phyloP scores from a whole-genome alignment of 352 stramenopile species.

The Phytophthora europaea region DNA sequence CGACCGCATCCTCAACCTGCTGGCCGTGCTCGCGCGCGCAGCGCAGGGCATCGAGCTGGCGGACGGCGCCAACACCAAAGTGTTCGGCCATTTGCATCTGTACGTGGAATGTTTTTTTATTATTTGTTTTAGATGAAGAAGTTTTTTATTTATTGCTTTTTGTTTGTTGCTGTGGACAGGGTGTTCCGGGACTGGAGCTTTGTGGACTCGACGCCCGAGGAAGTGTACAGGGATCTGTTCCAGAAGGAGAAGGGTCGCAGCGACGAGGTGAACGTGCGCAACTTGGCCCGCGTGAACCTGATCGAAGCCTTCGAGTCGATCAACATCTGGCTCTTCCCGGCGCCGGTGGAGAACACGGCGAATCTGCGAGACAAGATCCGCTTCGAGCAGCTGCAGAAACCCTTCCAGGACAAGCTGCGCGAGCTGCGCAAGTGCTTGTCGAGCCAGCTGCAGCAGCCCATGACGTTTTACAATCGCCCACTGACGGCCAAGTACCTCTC shows the following conservation, averaged over 20 bases:
- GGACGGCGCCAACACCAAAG: conserved; percentile 81
- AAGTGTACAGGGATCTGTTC: conserved; percentile 86
- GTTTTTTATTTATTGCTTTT: not conserved
- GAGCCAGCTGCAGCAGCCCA: conserved; percentile 75
- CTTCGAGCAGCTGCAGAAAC: conserved; percentile 83
- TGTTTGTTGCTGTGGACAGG: conserved; percentile 33
- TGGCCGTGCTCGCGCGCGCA: conserved; percentile 81
- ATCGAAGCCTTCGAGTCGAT: conserved; percentile 88
- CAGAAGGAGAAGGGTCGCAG: conserved; percentile 84
- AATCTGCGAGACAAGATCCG: conserved; percentile 86
- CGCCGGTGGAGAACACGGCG: conserved; percentile 80
- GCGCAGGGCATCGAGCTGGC: conserved; percentile 85
- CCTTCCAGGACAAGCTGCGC: conserved; percentile 82
- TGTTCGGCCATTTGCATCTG: conserved; percentile 91
- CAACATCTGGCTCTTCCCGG: conserved; percentile 89
- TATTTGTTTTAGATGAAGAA: not conserved
- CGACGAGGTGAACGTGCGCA: conserved; percentile 85
- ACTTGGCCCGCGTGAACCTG: conserved; percentile 79
- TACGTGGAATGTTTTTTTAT: conserved; percentile 36
- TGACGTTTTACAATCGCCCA: conserved; percentile 79
- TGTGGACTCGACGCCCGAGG: conserved; percentile 81
- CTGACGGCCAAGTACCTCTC: conserved; percentile 78
- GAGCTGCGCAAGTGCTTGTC: conserved; percentile 81
- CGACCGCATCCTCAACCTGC: conserved; percentile 87
- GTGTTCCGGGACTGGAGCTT: conserved; percentile 93